Evolutionary conservation across 2,329 filamentous ascomycete genomes (phyloP).

Genomic region (Dactylellina leptospora): DNA sequence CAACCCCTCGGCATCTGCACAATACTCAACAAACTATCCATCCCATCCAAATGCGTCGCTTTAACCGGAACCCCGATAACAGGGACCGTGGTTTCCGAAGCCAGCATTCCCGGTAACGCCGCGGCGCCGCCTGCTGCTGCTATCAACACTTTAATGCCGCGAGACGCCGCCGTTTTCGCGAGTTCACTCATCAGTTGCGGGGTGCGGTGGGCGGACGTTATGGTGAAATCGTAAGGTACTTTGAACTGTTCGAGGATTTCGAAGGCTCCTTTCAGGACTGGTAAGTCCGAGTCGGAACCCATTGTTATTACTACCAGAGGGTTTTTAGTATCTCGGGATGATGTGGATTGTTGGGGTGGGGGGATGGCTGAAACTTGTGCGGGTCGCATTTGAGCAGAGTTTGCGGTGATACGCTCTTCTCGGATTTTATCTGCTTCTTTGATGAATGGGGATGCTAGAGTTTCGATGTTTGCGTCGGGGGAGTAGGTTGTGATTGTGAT

Average conservation of each 20-base stretch:
- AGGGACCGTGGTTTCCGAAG: conserved; percentile 74
- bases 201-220: conserved; percentile 82
- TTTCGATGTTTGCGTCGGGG: conserved; percentile 69
- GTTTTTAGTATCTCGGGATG: conserved; percentile 58
- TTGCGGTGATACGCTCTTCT: neutral
- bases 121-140: conserved; percentile 79
- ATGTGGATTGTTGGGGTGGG: conserved; percentile 51
- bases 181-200: conserved; percentile 75
- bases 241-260: conserved; percentile 73
- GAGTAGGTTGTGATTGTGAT: conserved; percentile 70
- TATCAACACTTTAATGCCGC: conserved; percentile 77
- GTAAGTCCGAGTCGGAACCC: conserved; percentile 82
- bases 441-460: conserved; percentile 67
- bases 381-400: conserved; percentile 6
- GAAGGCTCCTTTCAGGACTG: conserved; percentile 72
- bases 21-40: conserved; percentile 76
- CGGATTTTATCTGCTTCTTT: conserved; percentile 64
- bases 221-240: conserved; percentile 77
- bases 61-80: conserved; percentile 82
- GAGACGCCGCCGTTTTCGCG: conserved; percentile 69
- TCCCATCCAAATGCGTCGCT: conserved; percentile 75
- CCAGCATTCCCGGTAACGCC: conserved; percentile 77
- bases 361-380: conserved; percentile 31
- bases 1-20: conserved; percentile 80
- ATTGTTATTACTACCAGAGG: conserved; percentile 80